Evolutionary conservation across 2,329 filamentous ascomycete species (phyloP), one percentile per base, ranked within the genome.

Genomic region (Cordyceps javanica): DNA sequence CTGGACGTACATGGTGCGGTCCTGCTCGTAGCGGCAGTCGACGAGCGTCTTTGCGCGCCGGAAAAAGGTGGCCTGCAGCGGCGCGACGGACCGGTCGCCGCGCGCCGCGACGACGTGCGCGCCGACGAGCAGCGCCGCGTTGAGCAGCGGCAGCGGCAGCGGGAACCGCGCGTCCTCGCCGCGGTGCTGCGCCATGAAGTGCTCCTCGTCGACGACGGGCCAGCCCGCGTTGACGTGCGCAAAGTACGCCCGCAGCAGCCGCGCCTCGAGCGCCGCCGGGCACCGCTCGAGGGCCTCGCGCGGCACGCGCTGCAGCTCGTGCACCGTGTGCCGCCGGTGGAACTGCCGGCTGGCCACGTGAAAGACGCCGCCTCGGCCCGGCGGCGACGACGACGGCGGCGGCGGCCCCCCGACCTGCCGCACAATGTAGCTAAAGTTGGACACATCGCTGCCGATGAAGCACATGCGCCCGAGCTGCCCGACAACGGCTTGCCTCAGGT

Each of bases 401-500:
- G n/a, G n/a, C n/a, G n/a, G n/a, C n/a, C n/a, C n/a, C n/a, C n/a
- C 67, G 59, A 77, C 75, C 60, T 81, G 79, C 13, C 77, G 76
- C 28, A 82, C 75, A 42, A 82, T 68, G 61, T 81, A 81, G 56
- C 79, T 79, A 62, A 82, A 73, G 59, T 82, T 82, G 34, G 80
- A 82, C 59, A 80, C 74, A 60, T 81, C 79, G 57, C 78, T 77
- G 7, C 80, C 80, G 45, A 82, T 79, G 62, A 80, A 82, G 57
- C 78, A 79, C 11, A 79, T 74, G 25, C 79, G 74, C 16, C 77
- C 75, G 3, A 73, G 70, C 53, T 72, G 69, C 36, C 74, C 70
- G n/a, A 82, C 80, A 56, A 78, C 75, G 19, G 74, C 68, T 23
- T 71, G 67, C 32, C 72, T 71, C 25, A 73, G 68, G 21, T 76